Evolutionary conservation across 352 stramenopile genomes (phyloP).

Genomic region (Phytophthora europaea): DNA sequence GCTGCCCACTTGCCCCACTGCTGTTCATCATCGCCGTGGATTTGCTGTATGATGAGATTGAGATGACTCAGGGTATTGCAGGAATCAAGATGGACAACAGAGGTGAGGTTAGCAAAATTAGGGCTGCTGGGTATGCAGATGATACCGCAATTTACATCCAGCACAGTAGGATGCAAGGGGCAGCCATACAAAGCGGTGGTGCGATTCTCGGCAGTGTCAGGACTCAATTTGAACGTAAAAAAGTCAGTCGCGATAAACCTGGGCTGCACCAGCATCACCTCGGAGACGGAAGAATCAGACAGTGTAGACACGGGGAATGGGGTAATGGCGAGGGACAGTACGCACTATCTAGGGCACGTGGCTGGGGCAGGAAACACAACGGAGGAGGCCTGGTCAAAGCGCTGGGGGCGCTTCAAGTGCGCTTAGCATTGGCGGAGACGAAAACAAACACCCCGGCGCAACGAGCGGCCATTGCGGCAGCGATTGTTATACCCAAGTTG

Average conservation of each 20-base stretch:
- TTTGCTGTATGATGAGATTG: conserved; percentile 2
- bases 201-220: not conserved
- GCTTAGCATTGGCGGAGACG: not conserved
- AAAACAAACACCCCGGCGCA: not conserved
- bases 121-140: conserved; percentile 10
- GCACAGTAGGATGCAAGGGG: not conserved
- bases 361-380: not conserved
- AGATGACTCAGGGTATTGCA: not conserved
- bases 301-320: too few relatives aligned
- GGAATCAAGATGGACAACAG: not conserved
- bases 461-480: not conserved
- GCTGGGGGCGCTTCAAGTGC: not conserved
- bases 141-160: conserved; percentile 4
- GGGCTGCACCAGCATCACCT: too few relatives aligned
- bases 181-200: not conserved
- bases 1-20: conserved; percentile 6
- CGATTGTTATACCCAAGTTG: not conserved
- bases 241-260: not conserved
- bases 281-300: too few relatives aligned
- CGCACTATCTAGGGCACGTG: not conserved
- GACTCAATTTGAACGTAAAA: conserved; percentile 6
- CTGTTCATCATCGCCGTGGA: conserved; percentile 11
- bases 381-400: not conserved
- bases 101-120: not conserved
- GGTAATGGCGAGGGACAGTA: not conserved